Percentiles rank a stretch among this genome's conserved stretches.
These are phyloP conservation scores for Calonectria multiphialidica DNA, from an alignment of 2,329 filamentous ascomycete genomes.

Conservation along the genomic window DNA sequence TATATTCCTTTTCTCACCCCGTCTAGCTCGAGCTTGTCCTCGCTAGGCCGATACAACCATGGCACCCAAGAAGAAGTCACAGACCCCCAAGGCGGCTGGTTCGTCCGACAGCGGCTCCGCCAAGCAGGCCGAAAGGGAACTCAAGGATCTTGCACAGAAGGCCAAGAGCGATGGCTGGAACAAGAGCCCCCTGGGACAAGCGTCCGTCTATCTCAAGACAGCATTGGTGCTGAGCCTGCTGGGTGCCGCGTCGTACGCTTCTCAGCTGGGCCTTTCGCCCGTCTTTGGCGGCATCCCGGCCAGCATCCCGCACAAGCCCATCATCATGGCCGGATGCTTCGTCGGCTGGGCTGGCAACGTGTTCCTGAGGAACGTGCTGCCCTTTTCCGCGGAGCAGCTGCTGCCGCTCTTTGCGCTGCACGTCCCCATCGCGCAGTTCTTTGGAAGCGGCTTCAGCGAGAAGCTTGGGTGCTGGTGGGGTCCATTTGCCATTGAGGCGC, in stretches of 20 bases:
- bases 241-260: constrained; percentile 76
- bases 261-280: constrained; percentile 82
- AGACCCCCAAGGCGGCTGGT: constrained; percentile 36
- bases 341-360: constrained; percentile 79
- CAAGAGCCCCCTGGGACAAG: constrained; percentile 52
- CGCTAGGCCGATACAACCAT: constrained; percentile 27
- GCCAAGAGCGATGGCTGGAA: constrained; percentile 47
- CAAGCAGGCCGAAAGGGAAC: constrained; percentile 67
- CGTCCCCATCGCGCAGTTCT: constrained; percentile 79
- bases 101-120: constrained; percentile 55
- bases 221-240: constrained; percentile 47
- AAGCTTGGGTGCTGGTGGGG: constrained; percentile 77
- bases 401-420: constrained; percentile 82
- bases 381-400: constrained; percentile 62
- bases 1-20: constrained; percentile 8
- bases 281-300: constrained; percentile 90
- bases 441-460: constrained; percentile 76
- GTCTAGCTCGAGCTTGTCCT: constrained; percentile 8
- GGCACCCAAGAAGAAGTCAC: constrained; percentile 37
- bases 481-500: constrained; percentile 78
- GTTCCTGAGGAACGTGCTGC: constrained; percentile 59
- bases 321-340: constrained; percentile 75
- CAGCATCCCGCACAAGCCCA: constrained; percentile 76
- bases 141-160: constrained; percentile 63
- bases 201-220: constrained; percentile 52